phyloP scores from a whole-genome alignment of 345 rosid species.

The Citrus inodora region DNA sequence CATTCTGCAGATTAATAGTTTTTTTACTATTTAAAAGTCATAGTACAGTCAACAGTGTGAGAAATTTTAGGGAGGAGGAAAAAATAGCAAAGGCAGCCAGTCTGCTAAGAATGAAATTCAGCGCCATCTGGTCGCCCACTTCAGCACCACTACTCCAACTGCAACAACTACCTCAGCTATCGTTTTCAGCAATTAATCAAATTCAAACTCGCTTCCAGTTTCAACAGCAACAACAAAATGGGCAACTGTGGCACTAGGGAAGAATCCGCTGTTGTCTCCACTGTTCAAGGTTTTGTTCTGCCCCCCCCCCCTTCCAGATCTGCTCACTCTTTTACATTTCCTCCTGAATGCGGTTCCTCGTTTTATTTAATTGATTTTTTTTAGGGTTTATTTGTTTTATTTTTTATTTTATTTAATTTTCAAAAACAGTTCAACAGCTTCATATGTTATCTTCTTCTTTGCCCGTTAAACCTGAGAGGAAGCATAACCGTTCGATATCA shows the following conservation, averaged over 20 bases:
- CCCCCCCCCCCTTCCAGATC: constrained; percentile 13
- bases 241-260: constrained; percentile 98
- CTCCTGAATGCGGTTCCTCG: not conserved
- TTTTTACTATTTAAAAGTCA: not conserved
- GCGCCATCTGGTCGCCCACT: not conserved
- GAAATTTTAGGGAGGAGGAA: not conserved
- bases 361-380: not conserved
- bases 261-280: constrained; percentile 80
- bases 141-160: not conserved
- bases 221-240: constrained; percentile 30
- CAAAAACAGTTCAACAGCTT: constrained; percentile 66
- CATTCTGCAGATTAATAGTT: not conserved
- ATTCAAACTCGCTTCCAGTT: too few relatives aligned
- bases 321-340: not conserved
- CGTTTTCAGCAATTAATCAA: not conserved
- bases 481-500: constrained; percentile 72
- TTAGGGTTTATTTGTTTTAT: not conserved
- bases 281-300: constrained; percentile 60
- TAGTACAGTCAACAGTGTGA: not conserved
- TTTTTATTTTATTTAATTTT: not conserved
- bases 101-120: constrained; percentile 22
- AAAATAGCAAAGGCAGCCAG: not conserved
- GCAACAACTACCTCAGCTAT: not conserved
- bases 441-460: constrained; percentile 38
- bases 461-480: constrained; percentile 38